phyloP scores from a whole-genome alignment of 1,284 basidiomycete species.

The Sporisorium graminicola region DNA sequence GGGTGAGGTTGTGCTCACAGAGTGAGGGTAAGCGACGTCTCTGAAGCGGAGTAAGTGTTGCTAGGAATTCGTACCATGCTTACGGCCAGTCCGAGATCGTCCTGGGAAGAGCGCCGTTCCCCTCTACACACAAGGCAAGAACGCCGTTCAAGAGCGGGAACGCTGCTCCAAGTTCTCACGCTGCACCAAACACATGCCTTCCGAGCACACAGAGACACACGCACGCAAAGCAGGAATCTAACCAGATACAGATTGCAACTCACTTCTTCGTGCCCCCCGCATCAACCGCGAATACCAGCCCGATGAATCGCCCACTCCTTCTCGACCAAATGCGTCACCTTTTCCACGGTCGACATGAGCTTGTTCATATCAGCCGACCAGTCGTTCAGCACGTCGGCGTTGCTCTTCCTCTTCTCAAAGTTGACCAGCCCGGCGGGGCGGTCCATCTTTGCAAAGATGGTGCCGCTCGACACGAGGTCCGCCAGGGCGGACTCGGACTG shows the following conservation, averaged over 20 bases:
- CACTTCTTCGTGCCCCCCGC: too few relatives aligned
- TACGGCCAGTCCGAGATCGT: too few relatives aligned
- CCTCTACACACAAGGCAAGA: too few relatives aligned
- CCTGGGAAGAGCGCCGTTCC: too few relatives aligned
- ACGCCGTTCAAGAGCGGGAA: too few relatives aligned
- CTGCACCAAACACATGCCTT: too few relatives aligned
- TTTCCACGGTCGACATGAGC: conserved; percentile 73
- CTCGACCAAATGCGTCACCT: conserved; percentile 65
- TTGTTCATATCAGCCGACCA: conserved; percentile 97
- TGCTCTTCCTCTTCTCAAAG: conserved; percentile 73
- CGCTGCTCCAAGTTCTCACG: too few relatives aligned
- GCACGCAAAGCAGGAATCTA: not conserved
- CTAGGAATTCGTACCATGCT: too few relatives aligned
- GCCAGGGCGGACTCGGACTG: conserved; percentile 90
- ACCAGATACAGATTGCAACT: too few relatives aligned
- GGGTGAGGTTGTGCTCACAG: too few relatives aligned
- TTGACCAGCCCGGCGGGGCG: conserved; percentile 88
- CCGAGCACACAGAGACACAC: not conserved
- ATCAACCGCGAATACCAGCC: conserved; percentile 54
- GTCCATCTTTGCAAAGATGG: conserved; percentile 89
- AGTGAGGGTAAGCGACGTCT: too few relatives aligned
- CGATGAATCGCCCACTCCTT: conserved; percentile 68
- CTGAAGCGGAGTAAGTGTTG: too few relatives aligned
- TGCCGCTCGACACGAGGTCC: conserved; percentile 80
- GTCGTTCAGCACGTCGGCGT: conserved; percentile 80